Conservation (phyloP, 495 filamentous ascomycete species). For the Tuber brumale region DNA sequence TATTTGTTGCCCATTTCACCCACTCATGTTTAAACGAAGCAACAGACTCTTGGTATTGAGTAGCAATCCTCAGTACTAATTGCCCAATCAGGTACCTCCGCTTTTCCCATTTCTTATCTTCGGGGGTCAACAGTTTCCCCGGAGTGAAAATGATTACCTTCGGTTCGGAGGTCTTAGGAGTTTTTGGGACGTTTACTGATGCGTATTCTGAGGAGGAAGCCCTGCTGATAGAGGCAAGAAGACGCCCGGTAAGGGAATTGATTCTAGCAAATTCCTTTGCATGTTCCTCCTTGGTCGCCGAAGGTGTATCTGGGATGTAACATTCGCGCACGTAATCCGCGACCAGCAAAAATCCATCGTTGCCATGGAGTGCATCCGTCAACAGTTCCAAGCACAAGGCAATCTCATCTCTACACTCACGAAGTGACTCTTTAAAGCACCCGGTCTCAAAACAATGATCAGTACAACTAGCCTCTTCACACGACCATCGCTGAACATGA, state of each 20-base stretch:
- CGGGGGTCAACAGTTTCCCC: constrained; percentile 20
- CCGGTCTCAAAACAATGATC: constrained; percentile 3
- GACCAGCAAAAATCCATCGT: constrained; percentile 29
- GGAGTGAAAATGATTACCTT: constrained; percentile 34
- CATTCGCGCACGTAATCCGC: constrained; percentile 29
- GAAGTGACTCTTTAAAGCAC: constrained; percentile 12
- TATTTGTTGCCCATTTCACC: constrained; percentile 26
- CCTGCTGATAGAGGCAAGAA: constrained; percentile 12
- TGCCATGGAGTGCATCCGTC: neutral
- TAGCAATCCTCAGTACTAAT: constrained; percentile 31
- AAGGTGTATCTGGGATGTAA: constrained; percentile 15
- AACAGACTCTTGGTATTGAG: constrained; percentile 13
- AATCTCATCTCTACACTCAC: constrained; percentile 15
- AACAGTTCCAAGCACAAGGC: constrained; percentile 22
- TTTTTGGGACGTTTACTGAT: constrained; percentile 3
- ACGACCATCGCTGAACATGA: constrained; percentile 12
- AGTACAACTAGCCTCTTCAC: neutral
- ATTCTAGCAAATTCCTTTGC: constrained; percentile 12
- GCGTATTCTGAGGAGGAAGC: neutral
- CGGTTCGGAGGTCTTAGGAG: constrained; percentile 12
- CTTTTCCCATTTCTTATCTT: constrained; percentile 17
- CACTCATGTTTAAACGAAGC: constrained; percentile 11
- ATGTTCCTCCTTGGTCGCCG: neutral
- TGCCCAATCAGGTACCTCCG: constrained; percentile 31
- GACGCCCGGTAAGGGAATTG: constrained; percentile 20